Percentiles rank a stretch among this genome's conserved stretches.
phyloP scores from a whole-genome alignment of 192 early-diverging fungal genomes.

The Backusella circina region DNA sequence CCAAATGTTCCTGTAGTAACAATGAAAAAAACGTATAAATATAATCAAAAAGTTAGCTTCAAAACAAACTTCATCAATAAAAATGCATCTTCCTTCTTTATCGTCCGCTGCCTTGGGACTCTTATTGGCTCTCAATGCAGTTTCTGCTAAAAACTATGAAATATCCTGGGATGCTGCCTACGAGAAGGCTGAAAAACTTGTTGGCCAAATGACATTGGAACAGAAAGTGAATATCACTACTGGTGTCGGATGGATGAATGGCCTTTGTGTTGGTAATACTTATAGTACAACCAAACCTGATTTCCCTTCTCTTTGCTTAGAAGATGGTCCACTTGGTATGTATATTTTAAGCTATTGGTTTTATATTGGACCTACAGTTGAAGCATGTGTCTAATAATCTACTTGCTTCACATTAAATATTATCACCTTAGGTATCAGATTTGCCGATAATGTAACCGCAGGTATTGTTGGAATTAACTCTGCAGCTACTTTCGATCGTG shows the following conservation, averaged over 20 bases:
- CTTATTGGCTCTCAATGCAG: neutral
- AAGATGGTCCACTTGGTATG: constrained; percentile 19
- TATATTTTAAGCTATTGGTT: neutral
- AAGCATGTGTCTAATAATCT: neutral
- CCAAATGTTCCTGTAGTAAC: neutral
- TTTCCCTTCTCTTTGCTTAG: constrained; percentile 40
- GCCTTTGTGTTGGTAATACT: constrained; percentile 53
- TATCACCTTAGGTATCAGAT: constrained; percentile 27
- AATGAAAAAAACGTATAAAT: neutral
- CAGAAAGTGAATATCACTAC: constrained; percentile 50
- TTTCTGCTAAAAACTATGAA: neutral
- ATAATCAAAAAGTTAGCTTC: neutral
- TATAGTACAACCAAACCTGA: constrained; percentile 26
- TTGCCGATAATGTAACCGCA: constrained; percentile 38
- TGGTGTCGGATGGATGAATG: constrained; percentile 40
- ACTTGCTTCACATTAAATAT: neutral
- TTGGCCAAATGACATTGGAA: constrained; percentile 34
- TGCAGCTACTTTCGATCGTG: constrained; percentile 56
- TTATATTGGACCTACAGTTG: neutral
- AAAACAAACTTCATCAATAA: neutral
- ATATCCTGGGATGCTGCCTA: constrained; percentile 29
- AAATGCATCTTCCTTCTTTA: constrained; percentile 7
- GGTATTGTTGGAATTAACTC: constrained; percentile 52
- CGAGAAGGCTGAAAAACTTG: constrained; percentile 17
- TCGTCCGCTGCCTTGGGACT: neutral